Evolutionary conservation across 1,139 yeast genomes (phyloP).

Genomic region (Kodamaea plutei): DNA sequence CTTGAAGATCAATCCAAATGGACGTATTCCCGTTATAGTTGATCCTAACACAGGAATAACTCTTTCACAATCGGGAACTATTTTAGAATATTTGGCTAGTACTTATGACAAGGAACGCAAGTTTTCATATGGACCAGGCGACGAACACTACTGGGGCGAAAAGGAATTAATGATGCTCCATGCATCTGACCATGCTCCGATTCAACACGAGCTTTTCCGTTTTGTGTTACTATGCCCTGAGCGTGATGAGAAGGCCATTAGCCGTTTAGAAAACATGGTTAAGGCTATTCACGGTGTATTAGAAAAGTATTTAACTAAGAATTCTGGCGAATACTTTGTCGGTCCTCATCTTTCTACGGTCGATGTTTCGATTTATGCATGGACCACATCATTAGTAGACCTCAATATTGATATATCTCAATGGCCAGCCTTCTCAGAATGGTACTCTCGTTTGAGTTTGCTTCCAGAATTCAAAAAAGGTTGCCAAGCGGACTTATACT

Average conservation of each 20-base stretch:
- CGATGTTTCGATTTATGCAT: conserved; percentile 48
- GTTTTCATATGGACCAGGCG: conserved; percentile 41
- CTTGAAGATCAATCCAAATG: conserved; percentile 53
- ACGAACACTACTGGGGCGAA: conserved; percentile 48
- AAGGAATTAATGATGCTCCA: conserved; percentile 52
- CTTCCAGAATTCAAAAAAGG: conserved; percentile 39
- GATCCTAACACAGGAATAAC: conserved; percentile 41
- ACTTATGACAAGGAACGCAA: conserved; percentile 51
- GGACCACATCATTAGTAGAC: conserved; percentile 21
- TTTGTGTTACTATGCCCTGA: conserved; percentile 40
- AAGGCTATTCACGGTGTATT: conserved; percentile 49
- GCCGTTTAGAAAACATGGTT: conserved; percentile 48
- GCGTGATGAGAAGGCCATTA: conserved; percentile 46
- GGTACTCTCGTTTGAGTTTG: conserved; percentile 36
- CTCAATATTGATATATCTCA: conserved; percentile 34
- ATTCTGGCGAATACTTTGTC: conserved; percentile 41
- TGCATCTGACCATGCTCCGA: conserved; percentile 57
- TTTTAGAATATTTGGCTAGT: conserved; percentile 51
- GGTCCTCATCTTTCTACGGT: conserved; percentile 54
- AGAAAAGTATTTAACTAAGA: conserved; percentile 41
- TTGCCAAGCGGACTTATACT: no score
- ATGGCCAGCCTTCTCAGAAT: conserved; percentile 40
- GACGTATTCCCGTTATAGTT: conserved; percentile 54
- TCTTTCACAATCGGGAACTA: conserved; percentile 56
- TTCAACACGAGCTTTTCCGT: conserved; percentile 55